These are phyloP conservation scores for Geosmithia putterillii DNA, from an alignment of 2,329 filamentous ascomycete genomes.

Conservation along the genomic window DNA sequence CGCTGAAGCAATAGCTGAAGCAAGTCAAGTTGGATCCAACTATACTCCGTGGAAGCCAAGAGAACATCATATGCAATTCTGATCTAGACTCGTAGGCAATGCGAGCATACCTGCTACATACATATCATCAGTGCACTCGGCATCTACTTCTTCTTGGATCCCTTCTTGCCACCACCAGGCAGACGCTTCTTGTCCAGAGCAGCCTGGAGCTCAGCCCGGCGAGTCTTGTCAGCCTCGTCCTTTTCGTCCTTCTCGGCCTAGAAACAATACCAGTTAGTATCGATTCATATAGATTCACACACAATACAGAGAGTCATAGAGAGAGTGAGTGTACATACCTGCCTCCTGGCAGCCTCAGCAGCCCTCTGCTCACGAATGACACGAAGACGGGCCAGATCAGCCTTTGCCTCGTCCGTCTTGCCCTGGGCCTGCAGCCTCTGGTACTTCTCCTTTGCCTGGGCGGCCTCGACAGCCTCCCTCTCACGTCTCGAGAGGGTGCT, in stretches of 20 bases:
- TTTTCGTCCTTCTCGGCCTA: conserved; percentile 47
- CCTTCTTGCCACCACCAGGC: conserved; percentile 38
- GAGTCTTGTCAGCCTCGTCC: conserved; percentile 36
- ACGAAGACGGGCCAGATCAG: conserved; percentile 72
- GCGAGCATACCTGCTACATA: too few relatives aligned
- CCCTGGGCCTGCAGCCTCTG: conserved; percentile 85
- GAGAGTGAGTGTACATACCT: conserved; percentile 34
- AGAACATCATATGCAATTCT: too few relatives aligned
- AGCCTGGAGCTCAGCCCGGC: conserved; percentile 38
- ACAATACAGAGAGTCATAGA: background rate
- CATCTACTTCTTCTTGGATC: conserved; percentile 30
- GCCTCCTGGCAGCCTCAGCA: conserved; percentile 69
- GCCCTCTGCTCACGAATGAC: conserved; percentile 79
- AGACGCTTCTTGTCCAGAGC: conserved; percentile 44
- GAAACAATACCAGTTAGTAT: conserved; percentile 9
- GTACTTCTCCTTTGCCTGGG: conserved; percentile 80
- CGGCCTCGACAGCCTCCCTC: conserved; percentile 69
- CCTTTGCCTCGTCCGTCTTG: conserved; percentile 91
- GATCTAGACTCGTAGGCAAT: too few relatives aligned
- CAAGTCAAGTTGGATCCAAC: too few relatives aligned
- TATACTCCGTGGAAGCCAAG: too few relatives aligned
- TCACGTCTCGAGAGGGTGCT: conserved; percentile 25
- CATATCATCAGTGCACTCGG: too few relatives aligned
- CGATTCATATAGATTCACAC: background rate
- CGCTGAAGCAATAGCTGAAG: too few relatives aligned